Evolutionary conservation across 2,329 filamentous ascomycete species (phyloP).

Genomic region (Fusarium coffeatum): DNA sequence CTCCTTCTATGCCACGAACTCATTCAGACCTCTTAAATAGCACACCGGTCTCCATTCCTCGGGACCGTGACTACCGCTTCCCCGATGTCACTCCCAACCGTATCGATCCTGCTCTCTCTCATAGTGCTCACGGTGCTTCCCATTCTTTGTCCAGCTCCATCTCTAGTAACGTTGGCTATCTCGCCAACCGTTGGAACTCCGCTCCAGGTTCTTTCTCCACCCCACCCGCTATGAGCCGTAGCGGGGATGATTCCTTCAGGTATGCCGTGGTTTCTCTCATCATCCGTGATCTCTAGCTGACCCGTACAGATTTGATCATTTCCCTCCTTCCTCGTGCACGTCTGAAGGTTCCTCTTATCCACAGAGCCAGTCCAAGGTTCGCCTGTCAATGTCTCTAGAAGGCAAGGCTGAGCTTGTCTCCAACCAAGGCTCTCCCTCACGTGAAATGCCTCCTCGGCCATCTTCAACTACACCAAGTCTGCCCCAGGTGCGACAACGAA

Average conservation of each 20-base stretch:
- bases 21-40: constrained; percentile 42
- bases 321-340: constrained; percentile 57
- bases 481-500: constrained; percentile 61
- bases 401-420: constrained; percentile 90
- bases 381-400: constrained; percentile 85
- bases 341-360: constrained; percentile 55
- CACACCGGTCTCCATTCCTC: constrained; percentile 43
- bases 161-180: constrained; percentile 60
- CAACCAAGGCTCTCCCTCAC: constrained; percentile 74
- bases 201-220: constrained; percentile 63
- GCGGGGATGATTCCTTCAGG: constrained; percentile 59
- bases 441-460: constrained; percentile 60
- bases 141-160: constrained; percentile 55
- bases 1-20: constrained; percentile 44
- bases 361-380: constrained; percentile 64
- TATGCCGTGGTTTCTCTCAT: constrained; percentile 47
- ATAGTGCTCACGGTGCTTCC: constrained; percentile 45
- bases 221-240: constrained; percentile 55
- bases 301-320: constrained; percentile 56
- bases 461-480: constrained; percentile 60
- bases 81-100: constrained; percentile 44
- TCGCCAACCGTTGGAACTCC: constrained; percentile 68
- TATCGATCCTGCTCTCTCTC: constrained; percentile 45
- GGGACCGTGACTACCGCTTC: constrained; percentile 34
- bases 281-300: constrained; percentile 10